Conservation (phyloP, 192 early-diverging fungal genomes). For the Coemansia sp. region DNA sequence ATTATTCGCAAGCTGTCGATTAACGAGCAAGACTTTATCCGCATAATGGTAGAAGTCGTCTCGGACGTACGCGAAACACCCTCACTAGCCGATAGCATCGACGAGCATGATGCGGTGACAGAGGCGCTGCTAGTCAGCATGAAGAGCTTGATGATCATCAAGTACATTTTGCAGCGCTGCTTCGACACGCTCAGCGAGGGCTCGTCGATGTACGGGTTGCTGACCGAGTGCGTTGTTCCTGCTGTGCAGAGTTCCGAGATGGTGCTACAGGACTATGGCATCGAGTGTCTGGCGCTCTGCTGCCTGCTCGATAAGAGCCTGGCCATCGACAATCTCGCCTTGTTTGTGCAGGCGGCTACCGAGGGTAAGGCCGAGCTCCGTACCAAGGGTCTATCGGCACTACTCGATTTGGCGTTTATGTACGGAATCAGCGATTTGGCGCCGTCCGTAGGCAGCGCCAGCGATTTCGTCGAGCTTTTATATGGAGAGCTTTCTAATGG, state of each 20-base stretch:
- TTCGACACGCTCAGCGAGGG: slow-evolving; percentile 71
- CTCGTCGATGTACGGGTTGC: slow-evolving; percentile 72
- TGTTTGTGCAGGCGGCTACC: slow-evolving; percentile 71
- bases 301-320: slow-evolving; percentile 78
- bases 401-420: slow-evolving; percentile 56
- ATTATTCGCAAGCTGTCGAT: slow-evolving; percentile 75
- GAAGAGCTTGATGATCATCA: slow-evolving; percentile 70
- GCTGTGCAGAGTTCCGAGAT: slow-evolving; percentile 69
- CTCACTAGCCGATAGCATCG: slow-evolving; percentile 30
- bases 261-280: slow-evolving; percentile 72
- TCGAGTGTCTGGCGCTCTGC: slow-evolving; percentile 81
- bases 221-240: slow-evolving; percentile 74
- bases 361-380: slow-evolving; percentile 60
- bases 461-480: slow-evolving; percentile 55
- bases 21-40: slow-evolving; percentile 87
- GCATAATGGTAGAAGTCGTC: slow-evolving; percentile 81
- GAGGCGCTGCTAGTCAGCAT: slow-evolving; percentile 62
- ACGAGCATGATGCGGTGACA: slow-evolving; percentile 39
- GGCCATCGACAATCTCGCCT: slow-evolving; percentile 68
- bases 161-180: slow-evolving; percentile 69
- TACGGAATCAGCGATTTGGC: slow-evolving; percentile 56
- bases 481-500: slow-evolving; percentile 63
- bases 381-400: slow-evolving; percentile 70
- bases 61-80: slow-evolving; percentile 70
- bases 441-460: slow-evolving; percentile 39